Evolutionary conservation across 768 basidiomycete genomes (phyloP), one percentile per base, ranked within the genome.

Genomic region (Lactarius hatsudake): DNA sequence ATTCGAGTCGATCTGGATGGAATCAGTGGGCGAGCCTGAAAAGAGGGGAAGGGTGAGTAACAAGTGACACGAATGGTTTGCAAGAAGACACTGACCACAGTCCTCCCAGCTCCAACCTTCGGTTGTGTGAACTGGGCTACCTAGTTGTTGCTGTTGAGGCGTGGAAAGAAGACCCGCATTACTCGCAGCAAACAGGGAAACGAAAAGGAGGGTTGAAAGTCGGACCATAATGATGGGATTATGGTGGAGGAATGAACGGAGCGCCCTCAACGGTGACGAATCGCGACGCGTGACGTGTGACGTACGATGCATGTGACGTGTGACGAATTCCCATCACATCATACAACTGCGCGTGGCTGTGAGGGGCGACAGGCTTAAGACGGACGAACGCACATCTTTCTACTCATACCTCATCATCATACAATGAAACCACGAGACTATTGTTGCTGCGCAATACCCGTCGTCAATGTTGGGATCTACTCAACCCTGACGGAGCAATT

Each of bases 371-470:
- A 5, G 18, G 32, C 18, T 36, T 57, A 36, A 76, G 73, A 23
- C 23, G 20, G 38, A 48, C 57, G 38, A 56, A 68, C 67, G 56
- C 64, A 43, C 64, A 63, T 68, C 43, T 55, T 70, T 51, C 43
- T 45, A 55, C 56, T 26, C 34, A 28, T 51, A 58, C 28, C 60
- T 13, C 53, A 63, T 13, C 53, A 63, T 72, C 71, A 34, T 57
- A 64, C 38, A 74, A 89, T 91, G 89, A 90, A 87, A 76, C 78
- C 87, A 60, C 85, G 92, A 79, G 88, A 93, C 59, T 96, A 94
- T 74, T 97, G 94, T 74, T 97, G 94, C 76, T 93, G 91, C 73
- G 95, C 95, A 54, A 89, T 98, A 66, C 96, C 96, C 10, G 78
- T 94, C 59, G 81, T 94, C 69, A 96, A 99, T 79, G 83, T 87